Percentiles rank a stretch among this genome's conserved stretches.
Evolutionary conservation across 1,284 basidiomycete genomes (phyloP).

Genomic region (Anthracocystis panici-leucophaei): DNA sequence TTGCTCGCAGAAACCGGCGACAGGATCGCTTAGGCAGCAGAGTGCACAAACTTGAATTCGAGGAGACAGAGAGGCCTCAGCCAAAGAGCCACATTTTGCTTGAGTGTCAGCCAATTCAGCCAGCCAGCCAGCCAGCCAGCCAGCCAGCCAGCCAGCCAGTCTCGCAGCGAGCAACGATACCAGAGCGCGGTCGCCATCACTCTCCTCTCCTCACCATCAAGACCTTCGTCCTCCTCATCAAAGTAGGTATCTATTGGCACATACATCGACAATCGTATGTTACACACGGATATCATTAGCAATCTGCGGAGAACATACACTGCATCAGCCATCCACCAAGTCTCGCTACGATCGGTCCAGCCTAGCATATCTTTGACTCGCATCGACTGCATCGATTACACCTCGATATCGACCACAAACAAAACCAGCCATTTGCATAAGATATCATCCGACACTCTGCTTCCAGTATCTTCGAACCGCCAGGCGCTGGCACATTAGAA

Average conservation of each 20-base stretch:
- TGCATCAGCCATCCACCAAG: not conserved
- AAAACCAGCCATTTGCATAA: not conserved
- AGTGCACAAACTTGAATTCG: not conserved
- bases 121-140: no score
- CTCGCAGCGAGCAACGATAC: slow-evolving; percentile 14
- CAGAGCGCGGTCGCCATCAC: slow-evolving; percentile 17
- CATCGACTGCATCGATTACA: not conserved
- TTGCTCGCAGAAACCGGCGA: slow-evolving; percentile 6
- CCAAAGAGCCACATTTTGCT: not conserved
- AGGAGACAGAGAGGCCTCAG: not conserved
- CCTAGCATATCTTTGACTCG: not conserved
- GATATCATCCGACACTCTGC: no score
- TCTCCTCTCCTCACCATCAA: slow-evolving; percentile 50
- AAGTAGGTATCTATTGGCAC: slow-evolving; percentile 37
- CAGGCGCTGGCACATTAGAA: not conserved
- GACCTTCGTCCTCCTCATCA: slow-evolving; percentile 35
- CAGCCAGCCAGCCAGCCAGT: slow-evolving; percentile 1
- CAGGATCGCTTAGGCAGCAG: not conserved
- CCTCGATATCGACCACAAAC: not conserved
- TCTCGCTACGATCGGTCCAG: slow-evolving; percentile 9
- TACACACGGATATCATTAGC: slow-evolving; percentile 4
- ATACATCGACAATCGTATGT: slow-evolving; percentile 23
- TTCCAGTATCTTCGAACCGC: not conserved
- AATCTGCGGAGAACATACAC: slow-evolving; percentile 12
- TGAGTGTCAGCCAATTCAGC: not conserved